Conservation (phyloP, 352 stramenopile species). For the Pythium aphanidermatum region DNA sequence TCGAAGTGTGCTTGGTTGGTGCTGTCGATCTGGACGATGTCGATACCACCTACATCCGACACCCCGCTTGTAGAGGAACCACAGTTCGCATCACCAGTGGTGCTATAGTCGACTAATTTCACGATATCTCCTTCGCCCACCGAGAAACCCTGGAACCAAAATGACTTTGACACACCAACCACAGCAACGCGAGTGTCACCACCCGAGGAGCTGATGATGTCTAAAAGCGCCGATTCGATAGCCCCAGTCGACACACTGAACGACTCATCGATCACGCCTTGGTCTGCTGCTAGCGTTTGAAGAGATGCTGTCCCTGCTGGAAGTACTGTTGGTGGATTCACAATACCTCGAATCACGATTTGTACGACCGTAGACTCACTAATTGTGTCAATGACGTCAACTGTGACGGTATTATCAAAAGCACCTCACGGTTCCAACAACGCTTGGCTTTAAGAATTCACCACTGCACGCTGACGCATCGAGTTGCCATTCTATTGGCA, state of each 20-base stretch:
- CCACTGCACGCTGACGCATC: constrained; percentile 23
- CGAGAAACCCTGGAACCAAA: constrained; percentile 38
- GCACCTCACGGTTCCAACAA: constrained; percentile 24
- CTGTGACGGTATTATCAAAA: constrained; percentile 27
- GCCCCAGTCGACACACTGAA: constrained; percentile 23
- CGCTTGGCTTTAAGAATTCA: constrained; percentile 27
- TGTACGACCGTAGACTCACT: constrained; percentile 29
- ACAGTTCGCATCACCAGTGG: constrained; percentile 49
- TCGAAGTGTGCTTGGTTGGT: constrained; percentile 22
- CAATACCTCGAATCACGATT: constrained; percentile 30
- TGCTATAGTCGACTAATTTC: constrained; percentile 60
- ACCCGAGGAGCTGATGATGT: constrained; percentile 23
- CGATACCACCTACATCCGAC: constrained; percentile 46
- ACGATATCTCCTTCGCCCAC: constrained; percentile 36
- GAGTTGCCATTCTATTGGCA: constrained; percentile 40
- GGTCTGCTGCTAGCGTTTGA: constrained; percentile 31
- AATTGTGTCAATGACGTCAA: constrained; percentile 32
- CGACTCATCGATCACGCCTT: constrained; percentile 40
- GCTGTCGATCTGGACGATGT: constrained; percentile 20
- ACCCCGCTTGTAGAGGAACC: constrained; percentile 25
- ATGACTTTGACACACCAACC: constrained; percentile 37
- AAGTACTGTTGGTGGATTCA: constrained; percentile 41
- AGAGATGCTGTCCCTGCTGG: constrained; percentile 16
- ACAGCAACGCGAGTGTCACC: constrained; percentile 47
- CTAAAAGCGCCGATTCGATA: constrained; percentile 31